These are phyloP conservation scores for Huntiella savannae DNA, from an alignment of 2,329 filamentous ascomycete genomes.

Conservation along the genomic window DNA sequence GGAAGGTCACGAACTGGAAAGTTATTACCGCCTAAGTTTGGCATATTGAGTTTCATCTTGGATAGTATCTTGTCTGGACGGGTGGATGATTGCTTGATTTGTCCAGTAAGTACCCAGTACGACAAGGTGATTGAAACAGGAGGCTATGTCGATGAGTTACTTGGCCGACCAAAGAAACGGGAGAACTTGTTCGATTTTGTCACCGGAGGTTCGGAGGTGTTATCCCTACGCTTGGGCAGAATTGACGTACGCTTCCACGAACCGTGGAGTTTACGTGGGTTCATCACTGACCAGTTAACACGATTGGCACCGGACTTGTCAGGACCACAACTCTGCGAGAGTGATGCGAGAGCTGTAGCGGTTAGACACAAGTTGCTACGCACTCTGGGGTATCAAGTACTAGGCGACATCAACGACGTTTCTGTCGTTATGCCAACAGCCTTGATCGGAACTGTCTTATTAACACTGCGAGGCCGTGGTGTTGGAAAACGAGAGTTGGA, in stretches of 20 bases:
- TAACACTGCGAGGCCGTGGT: constrained; percentile 79
- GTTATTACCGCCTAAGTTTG: constrained; percentile 82
- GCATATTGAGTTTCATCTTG: constrained; percentile 77
- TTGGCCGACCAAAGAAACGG: constrained; percentile 87
- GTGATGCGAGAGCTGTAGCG: constrained; percentile 25
- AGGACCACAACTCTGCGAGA: constrained; percentile 14
- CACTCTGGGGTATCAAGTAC: constrained; percentile 76
- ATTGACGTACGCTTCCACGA: constrained; percentile 94
- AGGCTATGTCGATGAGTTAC: constrained; percentile 83
- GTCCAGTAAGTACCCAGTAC: constrained; percentile 91
- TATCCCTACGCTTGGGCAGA: constrained; percentile 73
- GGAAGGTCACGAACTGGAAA: constrained; percentile 87
- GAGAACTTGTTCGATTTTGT: constrained; percentile 84
- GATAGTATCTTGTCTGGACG: constrained; percentile 78
- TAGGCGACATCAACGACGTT: constrained; percentile 86
- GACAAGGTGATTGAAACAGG: constrained; percentile 98
- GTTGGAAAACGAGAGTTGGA: constrained; percentile 76
- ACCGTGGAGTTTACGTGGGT: constrained; percentile 75
- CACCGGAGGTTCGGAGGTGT: constrained; percentile 63
- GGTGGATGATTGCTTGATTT: constrained; percentile 80
- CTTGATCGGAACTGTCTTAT: constrained; percentile 76
- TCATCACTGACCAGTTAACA: constrained; percentile 57
- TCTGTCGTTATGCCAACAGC: constrained; percentile 98
- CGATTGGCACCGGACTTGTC: constrained; percentile 15
- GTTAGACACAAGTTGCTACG: constrained; percentile 57